Percentiles rank a stretch among this genome's conserved stretches.
phyloP scores from a whole-genome alignment of 1,284 basidiomycete species.

The Bondarzewia mesenterica region DNA sequence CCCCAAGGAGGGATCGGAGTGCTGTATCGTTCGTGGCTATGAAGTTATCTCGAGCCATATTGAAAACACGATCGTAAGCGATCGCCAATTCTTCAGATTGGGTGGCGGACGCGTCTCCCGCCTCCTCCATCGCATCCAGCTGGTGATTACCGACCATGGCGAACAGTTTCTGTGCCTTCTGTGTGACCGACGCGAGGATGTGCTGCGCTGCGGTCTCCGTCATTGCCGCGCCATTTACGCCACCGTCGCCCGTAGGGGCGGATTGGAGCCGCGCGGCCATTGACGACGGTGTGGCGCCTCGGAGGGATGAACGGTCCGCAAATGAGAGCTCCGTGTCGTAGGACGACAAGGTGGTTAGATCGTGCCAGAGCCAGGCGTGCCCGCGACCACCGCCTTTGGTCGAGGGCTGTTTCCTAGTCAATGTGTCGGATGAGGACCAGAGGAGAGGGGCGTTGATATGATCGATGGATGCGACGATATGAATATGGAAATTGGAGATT shows the following conservation, averaged over 20 bases:
- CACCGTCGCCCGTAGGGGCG: constrained; percentile 18
- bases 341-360: constrained; percentile 73
- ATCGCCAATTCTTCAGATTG: constrained; percentile 39
- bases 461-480: constrained; percentile 78
- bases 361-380: constrained; percentile 78
- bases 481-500: constrained; percentile 64
- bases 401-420: constrained; percentile 41
- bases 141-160: constrained; percentile 59
- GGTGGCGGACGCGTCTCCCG: constrained; percentile 27
- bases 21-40: constrained; percentile 83
- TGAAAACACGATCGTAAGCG: constrained; percentile 58
- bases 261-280: constrained; percentile 16
- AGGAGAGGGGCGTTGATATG: constrained; percentile 76
- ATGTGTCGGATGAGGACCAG: constrained; percentile 55
- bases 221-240: constrained; percentile 35
- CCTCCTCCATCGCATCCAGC: constrained; percentile 34
- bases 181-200: constrained; percentile 79
- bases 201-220: constrained; percentile 79
- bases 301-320: constrained; percentile 55
- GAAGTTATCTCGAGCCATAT: constrained; percentile 66
- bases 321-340: constrained; percentile 76
- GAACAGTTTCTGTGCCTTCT: constrained; percentile 79
- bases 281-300: constrained; percentile 33
- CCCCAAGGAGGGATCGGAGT: constrained; percentile 71
- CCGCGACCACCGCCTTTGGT: not conserved